Evolutionary conservation across 331 rosid genomes (phyloP).

Genomic region (Pyrus hybrid): DNA sequence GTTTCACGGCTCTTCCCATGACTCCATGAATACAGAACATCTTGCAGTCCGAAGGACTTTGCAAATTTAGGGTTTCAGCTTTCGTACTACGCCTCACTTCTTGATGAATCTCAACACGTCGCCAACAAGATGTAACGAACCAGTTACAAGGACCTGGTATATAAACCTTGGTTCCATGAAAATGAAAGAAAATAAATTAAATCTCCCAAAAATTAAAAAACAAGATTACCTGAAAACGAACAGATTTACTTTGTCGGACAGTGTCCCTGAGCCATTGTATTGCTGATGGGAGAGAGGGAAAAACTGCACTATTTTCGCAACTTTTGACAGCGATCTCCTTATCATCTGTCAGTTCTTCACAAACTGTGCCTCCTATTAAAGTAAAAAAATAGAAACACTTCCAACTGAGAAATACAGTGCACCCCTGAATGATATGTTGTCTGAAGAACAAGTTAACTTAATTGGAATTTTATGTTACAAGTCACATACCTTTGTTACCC

Average conservation of each 20-base stretch:
- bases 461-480: not conserved
- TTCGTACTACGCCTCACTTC: constrained; percentile 37
- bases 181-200: not conserved
- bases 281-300: constrained; percentile 73
- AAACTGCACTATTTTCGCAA: constrained; percentile 73
- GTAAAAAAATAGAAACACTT: not conserved
- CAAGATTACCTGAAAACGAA: constrained; percentile 65
- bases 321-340: constrained; percentile 38
- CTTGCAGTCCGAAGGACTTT: not conserved
- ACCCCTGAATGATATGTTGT: not conserved
- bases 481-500: constrained; percentile 50
- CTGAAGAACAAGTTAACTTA: not conserved
- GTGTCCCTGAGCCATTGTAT: constrained; percentile 79
- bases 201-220: not conserved
- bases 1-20: not conserved
- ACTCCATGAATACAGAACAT: not conserved
- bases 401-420: constrained; percentile 5
- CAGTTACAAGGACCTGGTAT: constrained; percentile 82
- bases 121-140: constrained; percentile 88
- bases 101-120: constrained; percentile 72
- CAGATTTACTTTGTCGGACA: constrained; percentile 46
- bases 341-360: constrained; percentile 56
- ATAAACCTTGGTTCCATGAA: not conserved
- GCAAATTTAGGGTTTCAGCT: not conserved
- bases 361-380: constrained; percentile 23